Base-by-base conservation (phyloP, 805 yeast species). In the Kurtzmaniella cleridarum region DNA sequence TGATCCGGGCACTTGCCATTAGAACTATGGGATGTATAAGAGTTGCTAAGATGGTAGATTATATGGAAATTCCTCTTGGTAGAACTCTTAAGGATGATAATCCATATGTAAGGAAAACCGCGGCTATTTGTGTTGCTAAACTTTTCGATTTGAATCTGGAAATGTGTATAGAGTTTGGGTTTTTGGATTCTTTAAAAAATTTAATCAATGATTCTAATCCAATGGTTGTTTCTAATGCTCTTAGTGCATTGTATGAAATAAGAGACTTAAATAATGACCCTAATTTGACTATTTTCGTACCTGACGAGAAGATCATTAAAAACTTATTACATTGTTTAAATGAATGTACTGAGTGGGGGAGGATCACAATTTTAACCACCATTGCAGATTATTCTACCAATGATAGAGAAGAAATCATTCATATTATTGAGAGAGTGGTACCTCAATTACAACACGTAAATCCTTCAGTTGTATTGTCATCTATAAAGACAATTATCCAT, bases 341-440 rank as follows among this genome's bases (percentile, higher is more conserved):
- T 60, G 99, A 93, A 64, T 91, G 98, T 64, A 90, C 98, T 0
- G 99, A 93, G 65, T 93, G 99, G 99, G 98, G 98, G 9, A 76
- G 98, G 54, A 84, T 93, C 47, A 78, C 97, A 1, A 85, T 93
- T 32, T 70, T 93, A 42, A 78, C 85, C 1, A 89, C 96, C 1
- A 64, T 93, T 46, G 73, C 88, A 5, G 90, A 83, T 34, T 91
- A 82, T 57, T 55, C 67, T 4, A 71, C 95, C 0, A 51, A 56
- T 2, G 76, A 71, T 34, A 57, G 66, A 2, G 66, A 73, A 12
- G 96, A 90, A 55, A 89, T 95, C 2, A 79, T 75, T 43, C 89
- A 86, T 54, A 86, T 91, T 39, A 76, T 91, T 45, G 97, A 91
- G 53, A 74, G 96, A 45, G 89, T 88, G 8, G 76, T 86, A 8